Evolutionary conservation across 2,329 filamentous ascomycete species (phyloP), one percentile per base, ranked within the genome.

Genomic region (Daldinia eschscholtzii): DNA sequence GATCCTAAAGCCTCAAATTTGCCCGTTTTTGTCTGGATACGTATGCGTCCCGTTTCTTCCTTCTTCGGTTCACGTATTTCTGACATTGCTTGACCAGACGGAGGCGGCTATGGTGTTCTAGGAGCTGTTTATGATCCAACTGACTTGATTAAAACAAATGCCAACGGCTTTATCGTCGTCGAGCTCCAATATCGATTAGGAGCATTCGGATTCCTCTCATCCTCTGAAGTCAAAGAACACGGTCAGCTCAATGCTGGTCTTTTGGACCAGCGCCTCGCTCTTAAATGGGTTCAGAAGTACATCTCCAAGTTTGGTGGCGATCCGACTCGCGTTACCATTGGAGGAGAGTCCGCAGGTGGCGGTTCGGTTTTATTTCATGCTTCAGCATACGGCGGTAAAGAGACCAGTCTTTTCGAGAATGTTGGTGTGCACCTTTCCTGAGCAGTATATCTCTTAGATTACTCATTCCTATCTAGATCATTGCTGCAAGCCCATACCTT

Each of bases 271-370:
- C 80, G 85, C 12, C 78, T 87, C 18, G 86, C 86, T 26, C 77
- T 90, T 6, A 79, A 88, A 71, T 90, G 88, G 88, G 81, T 89
- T 2, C 82, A 86, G 61, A 74, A 83, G 46, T 58, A 78, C 37
- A 78, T 79, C 62, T 70, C 74, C n/a, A 73, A 73, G 26, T 80
- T 80, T 61, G 78, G 77, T 18, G 78, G 78, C 15, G 76, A 80
- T 52, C 75, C 77, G 37, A 71, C 62, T 6, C 75, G 74, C 30
- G 75, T 80, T 33, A 79, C 76, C 9, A 46, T 78, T 9, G 74
- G 73, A 4, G 78, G 78, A 7, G 76, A 78, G 55, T 78, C 75
- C 2, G 74, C 76, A 3, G 78, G 76, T 30, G 77, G 74, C 23
- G 73, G 72, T 6, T 73, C 70, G 9, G 70, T 70, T 20, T 52